Base-by-base conservation (phyloP, 495 filamentous ascomycete genomes). In the Glonium stellatum region DNA sequence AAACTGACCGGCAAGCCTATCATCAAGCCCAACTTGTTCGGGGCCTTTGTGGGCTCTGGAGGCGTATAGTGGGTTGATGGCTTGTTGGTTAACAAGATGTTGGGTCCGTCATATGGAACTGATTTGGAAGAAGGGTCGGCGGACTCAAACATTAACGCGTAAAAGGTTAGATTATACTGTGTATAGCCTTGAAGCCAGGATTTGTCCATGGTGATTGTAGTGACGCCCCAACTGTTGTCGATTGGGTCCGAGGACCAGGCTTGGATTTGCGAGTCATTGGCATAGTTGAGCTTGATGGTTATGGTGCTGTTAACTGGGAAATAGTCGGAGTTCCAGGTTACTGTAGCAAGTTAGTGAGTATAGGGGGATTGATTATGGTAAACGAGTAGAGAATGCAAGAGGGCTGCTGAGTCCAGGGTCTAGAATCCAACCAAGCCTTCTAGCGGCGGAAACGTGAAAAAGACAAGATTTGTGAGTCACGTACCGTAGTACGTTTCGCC, bases 291-390 rank as follows among this genome's bases (percentile, higher is more conserved):
- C 39, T 72, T 70, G 50, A 79, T 71, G 19, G 67, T 71, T 23
- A 78, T 70, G 21, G 71, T 76, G 13, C 74, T 69, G 60, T 77
- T 77, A 46, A 67, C 41, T 39, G 69, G 65, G 65, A 77, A 77
- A 50, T 61, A 67, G 42, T 73, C 68, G 19, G 75, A 65, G 61
- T 79, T 71, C 76, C 76, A 78, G 13, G 75, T 78, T 19, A 75
- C 71, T 57, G 25, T n/a, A 6, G 22, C 6, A 21, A 8, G 19
- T 18, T 15, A 21, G 42, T 57, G 5, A 25, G 36, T 54, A 54
- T 1, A 54, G 15, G 11, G n/a, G 15, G 15, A 36, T 27, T 48
- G 15, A 19, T 11, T 12, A 23, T 35, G 36, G 31, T 6, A 6
- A 6, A 6, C 6, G 27, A 31, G 27, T 3, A 3, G 27, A 6